Conservation (phyloP, 108 stramenopile species). For the Poteriospumella lacustris region DNA sequence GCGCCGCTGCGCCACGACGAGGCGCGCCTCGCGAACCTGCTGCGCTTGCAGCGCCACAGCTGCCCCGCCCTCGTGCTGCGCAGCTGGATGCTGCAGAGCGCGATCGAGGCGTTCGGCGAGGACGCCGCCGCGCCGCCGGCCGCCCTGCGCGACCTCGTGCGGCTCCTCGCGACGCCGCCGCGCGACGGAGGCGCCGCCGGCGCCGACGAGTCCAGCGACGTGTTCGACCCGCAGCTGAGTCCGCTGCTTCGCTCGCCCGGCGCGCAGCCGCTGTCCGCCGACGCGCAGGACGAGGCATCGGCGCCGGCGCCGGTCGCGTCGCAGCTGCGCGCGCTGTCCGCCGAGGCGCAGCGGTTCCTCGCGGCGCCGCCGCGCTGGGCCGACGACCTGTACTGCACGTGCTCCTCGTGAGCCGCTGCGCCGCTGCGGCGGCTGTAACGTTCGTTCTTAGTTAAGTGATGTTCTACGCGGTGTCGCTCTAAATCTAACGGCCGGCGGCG, state of each 20-base stretch:
- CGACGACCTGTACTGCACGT: neutral
- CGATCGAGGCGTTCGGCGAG: neutral
- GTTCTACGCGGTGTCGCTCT: no score
- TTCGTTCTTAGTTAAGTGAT: no score
- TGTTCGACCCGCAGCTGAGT: no score
- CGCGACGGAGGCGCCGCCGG: neutral
- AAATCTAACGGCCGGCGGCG: no score
- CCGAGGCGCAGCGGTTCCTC: neutral
- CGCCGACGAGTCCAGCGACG: neutral
- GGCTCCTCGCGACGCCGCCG: neutral
- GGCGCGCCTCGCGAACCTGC: neutral
- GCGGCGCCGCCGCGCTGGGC: slow-evolving; percentile 11
- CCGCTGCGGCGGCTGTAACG: no score
- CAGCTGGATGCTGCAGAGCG: slow-evolving; percentile 9
- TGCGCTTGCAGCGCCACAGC: neutral
- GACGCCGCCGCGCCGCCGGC: neutral
- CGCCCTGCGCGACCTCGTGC: neutral
- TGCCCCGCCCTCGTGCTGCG: neutral
- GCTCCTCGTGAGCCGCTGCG: slow-evolving; percentile 27
- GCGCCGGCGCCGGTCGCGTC: neutral
- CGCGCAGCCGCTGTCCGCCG: no score
- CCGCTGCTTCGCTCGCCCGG: no score
- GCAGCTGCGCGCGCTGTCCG: neutral
- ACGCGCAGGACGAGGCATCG: neutral
- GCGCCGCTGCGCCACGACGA: neutral